Percentiles rank a stretch among this genome's conserved stretches.
Conservation (phyloP, 2,329 filamentous ascomycete genomes). For the Chaetothyriales sp. region DNA sequence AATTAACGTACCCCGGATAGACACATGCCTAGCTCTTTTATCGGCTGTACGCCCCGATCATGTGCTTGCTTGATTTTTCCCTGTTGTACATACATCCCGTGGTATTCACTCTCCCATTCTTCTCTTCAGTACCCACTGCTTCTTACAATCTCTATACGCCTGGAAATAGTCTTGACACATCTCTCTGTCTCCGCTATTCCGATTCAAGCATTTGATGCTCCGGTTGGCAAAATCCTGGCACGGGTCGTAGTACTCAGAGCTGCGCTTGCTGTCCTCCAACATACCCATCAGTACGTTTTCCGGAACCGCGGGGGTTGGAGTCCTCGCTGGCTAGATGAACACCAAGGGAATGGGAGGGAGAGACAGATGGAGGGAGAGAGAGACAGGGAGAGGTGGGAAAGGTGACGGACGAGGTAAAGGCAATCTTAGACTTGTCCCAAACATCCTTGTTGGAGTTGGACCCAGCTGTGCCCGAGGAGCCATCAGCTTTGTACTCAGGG, state of each 20-base stretch:
- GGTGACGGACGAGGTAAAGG: constrained; percentile 10
- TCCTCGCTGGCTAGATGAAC: not conserved
- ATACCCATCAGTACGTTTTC: not conserved
- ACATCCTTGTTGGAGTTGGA: constrained; percentile 1
- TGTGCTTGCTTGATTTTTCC: not conserved
- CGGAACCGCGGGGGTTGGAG: too few species aligned
- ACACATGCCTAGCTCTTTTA: too few species aligned
- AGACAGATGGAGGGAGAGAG: not conserved
- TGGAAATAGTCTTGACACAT: constrained; percentile 95
- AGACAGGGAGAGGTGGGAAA: not conserved
- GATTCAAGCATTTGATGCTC: constrained; percentile 76
- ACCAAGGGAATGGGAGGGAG: not conserved
- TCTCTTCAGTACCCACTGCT: constrained; percentile 52
- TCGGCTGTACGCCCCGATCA: too few species aligned
- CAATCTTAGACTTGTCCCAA: constrained; percentile 11
- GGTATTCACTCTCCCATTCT: not conserved
- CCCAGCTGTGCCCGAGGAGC: not conserved
- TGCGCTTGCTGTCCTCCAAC: constrained; percentile 58
- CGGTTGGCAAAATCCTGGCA: constrained; percentile 82
- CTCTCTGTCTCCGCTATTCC: constrained; percentile 73
- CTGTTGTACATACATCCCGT: not conserved
- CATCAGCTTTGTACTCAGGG: constrained; percentile 2
- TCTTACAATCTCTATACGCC: constrained; percentile 92
- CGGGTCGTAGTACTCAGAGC: constrained; percentile 86
- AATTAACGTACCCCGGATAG: not conserved